Evolutionary conservation across 148 eudicot genomes (phyloP), one percentile per base, ranked within the genome.

Genomic region (Amaranthus palmeri): DNA sequence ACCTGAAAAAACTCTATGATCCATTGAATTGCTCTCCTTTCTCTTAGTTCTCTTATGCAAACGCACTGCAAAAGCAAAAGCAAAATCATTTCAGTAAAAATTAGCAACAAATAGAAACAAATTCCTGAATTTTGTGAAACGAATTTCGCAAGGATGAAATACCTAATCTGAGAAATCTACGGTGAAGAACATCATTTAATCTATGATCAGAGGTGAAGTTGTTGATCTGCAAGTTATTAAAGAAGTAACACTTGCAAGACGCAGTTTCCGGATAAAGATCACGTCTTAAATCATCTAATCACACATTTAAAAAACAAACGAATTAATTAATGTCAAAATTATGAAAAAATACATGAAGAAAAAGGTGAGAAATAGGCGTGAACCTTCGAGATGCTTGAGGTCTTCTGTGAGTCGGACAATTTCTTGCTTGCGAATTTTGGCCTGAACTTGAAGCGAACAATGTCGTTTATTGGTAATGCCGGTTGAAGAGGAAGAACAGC

Each of bases 151-250:
- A 6, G 64, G 47, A 55, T 54, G 7, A 45, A 9, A 41, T n/a
- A 95, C 98, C 97, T 91, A 85, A 88, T 91, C 97, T 88, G 66
- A 91, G 91, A 85, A 95, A 95, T 82, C 92, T 73, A 54, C 97
- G 83, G 14, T 80, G 92, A 73, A 91, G 80, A 73, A 88, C 90
- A 79, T 95, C 98, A 65, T 72, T 77, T 42, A 85, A 69, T 57
- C 84, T 81, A 65, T 69, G 63, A 72, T 87, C 86, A 61, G 78
- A 82, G 51, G 44, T 55, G 9, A 80, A 51, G 67, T 45, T 81
- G 53, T 51, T 86, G 79, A 85, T 76, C 77, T 86, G 88, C 81
- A 86, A 69, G 78, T 86, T 80, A 65, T 73, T 84, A 65, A 86
- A 91, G 84, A 95, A 95, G 70, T 88, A 87, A 83, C 98, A 91